These are phyloP conservation scores for Chondrostereum purpureum DNA, from an alignment of 1,284 basidiomycete species.

Conservation along the genomic window DNA sequence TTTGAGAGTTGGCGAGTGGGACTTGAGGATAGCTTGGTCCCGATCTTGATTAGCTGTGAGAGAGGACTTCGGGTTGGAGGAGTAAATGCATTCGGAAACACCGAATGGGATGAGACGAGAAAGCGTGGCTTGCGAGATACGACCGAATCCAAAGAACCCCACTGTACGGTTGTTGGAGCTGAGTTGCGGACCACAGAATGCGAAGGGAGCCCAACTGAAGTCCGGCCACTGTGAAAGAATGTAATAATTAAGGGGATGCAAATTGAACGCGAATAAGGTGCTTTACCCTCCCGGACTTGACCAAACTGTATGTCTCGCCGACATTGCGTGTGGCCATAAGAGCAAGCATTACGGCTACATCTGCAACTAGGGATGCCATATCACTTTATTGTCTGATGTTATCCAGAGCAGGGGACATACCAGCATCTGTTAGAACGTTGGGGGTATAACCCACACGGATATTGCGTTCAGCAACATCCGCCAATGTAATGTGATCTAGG, in stretches of 20 bases:
- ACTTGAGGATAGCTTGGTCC: conserved; percentile 44
- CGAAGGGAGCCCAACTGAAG: conserved; percentile 77
- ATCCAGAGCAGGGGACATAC: conserved; percentile 29
- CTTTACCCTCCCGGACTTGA: conserved; percentile 61
- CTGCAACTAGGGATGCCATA: conserved; percentile 56
- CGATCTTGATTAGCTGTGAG: conserved; percentile 35
- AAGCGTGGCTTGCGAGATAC: conserved; percentile 80
- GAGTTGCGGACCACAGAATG: conserved; percentile 74
- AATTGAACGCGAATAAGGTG: conserved; percentile 1
- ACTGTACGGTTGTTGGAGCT: conserved; percentile 62
- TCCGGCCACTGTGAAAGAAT: conserved; percentile 40
- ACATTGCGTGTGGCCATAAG: conserved; percentile 86
- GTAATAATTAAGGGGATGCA: conserved; percentile 1
- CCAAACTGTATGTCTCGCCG: conserved; percentile 56
- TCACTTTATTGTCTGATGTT: neutral
- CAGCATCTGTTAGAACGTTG: conserved; percentile 83
- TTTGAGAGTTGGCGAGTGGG: conserved; percentile 33
- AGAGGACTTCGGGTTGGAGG: conserved; percentile 45
- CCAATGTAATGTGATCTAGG: conserved; percentile 59
- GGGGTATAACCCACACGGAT: conserved; percentile 89
- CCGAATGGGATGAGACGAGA: conserved; percentile 75
- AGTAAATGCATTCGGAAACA: conserved; percentile 64
- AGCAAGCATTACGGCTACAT: conserved; percentile 80
- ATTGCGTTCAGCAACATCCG: conserved; percentile 53
- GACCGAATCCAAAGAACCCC: conserved; percentile 92